These are phyloP conservation scores for Rhizoclosmatium sp. DNA, from an alignment of 192 early-diverging fungal genomes.

Conservation along the genomic window DNA sequence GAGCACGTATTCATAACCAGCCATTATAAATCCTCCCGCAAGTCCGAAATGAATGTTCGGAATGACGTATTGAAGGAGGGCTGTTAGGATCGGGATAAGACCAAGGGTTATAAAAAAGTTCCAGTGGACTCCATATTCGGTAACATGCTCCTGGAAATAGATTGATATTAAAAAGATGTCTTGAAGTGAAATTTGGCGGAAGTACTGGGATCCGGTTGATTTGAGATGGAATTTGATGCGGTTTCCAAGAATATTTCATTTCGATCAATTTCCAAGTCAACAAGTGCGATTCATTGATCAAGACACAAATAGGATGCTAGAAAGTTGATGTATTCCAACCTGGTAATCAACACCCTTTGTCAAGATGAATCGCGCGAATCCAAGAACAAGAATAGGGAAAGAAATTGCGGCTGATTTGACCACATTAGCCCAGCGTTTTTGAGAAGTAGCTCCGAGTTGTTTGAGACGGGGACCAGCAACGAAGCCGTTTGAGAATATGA, in stretches of 20 bases:
- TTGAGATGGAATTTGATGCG: neutral
- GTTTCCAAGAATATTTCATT: conserved; percentile 2
- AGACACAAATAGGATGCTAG: too few relatives aligned
- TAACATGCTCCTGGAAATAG: conserved; percentile 74
- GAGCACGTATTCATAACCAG: conserved; percentile 38
- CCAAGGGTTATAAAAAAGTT: conserved; percentile 98
- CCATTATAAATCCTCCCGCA: conserved; percentile 56
- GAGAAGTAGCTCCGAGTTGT: neutral
- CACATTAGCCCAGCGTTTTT: conserved; percentile 6
- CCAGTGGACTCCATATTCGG: conserved; percentile 98
- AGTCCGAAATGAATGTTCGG: conserved; percentile 65
- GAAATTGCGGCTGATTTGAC: conserved; percentile 60
- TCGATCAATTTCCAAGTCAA: too few relatives aligned
- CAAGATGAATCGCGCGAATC: conserved; percentile 70
- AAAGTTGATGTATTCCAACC: conserved; percentile 38
- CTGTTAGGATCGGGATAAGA: conserved; percentile 80
- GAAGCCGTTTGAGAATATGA: conserved; percentile 91
- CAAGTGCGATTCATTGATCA: too few relatives aligned
- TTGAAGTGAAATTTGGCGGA: conserved; percentile 7
- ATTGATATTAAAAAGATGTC: neutral
- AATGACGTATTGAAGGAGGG: conserved; percentile 59
- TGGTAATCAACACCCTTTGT: conserved; percentile 91
- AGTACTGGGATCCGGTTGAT: neutral
- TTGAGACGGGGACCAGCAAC: conserved; percentile 67
- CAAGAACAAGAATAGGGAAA: conserved; percentile 77